Base-by-base conservation (phyloP, 441 rosid genomes). In the Metrosideros polymorpha region DNA sequence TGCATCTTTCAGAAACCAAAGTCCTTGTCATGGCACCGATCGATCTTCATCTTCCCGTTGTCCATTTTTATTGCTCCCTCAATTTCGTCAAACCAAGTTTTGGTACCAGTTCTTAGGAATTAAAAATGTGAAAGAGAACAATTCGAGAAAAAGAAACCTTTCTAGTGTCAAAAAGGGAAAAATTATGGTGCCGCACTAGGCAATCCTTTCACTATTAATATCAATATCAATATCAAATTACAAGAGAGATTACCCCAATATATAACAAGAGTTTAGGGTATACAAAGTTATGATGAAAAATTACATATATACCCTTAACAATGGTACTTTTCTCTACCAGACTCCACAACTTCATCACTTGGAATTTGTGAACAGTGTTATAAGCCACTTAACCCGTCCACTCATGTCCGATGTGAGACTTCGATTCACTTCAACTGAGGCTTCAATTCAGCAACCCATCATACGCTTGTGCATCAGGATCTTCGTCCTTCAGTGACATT, bases 141-240 rank as follows among this genome's bases (percentile, higher is more conserved):
- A n/a, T 12, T 6, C 12, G 29, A 56, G 3, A 6, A 13, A n/a
- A 6, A n/a, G 7, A 56, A 56, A 6, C 7, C 17, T 2, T 27
- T 56, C n/a, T n/a, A n/a, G n/a, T 56, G 14, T 61, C 6, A 61
- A 4, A 17, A 7, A 30, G 24, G 9, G 2, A 61, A 61, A 61
- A 61, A 59, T 0, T 1, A 61, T 30, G 22, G 1, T 3, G 6
- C 9, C 39, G 6, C 3, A 0, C 12, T 30, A 3, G 39, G 4
- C 24, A 61, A 30, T 61, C 66, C 6, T 57, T 57, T n/a, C 4
- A 12, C 18, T 30, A 7, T 30, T 30, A 15, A 22, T 15, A 30
- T 29, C 12, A 15, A 4, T 8, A 30, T 61, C 12, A 7, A 30
- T n/a, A 57, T 13, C 18, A 13, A n/a, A 57, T 57, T n/a, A 57